phyloP scores from a whole-genome alignment of 2,329 filamentous ascomycete genomes.

The Pseudogymnoascus sp. region DNA sequence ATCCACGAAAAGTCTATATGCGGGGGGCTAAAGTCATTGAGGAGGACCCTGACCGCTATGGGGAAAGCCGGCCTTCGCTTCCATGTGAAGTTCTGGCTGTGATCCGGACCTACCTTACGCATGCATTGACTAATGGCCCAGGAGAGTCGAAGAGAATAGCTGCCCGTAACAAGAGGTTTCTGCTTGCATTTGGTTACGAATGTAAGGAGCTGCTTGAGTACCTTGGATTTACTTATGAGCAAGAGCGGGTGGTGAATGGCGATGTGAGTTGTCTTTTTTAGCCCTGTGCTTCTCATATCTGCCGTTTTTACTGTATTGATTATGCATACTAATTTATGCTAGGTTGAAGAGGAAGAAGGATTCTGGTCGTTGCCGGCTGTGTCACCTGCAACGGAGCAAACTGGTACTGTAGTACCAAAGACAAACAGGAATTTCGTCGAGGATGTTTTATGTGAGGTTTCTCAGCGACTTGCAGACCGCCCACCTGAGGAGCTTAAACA shows the following conservation, averaged over 20 bases:
- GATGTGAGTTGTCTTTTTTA: constrained; percentile 31
- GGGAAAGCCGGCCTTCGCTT: constrained; percentile 41
- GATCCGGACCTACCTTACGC: constrained; percentile 51
- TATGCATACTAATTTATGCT: background rate
- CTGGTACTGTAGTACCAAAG: constrained; percentile 12
- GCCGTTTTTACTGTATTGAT: background rate
- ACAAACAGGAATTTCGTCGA: constrained; percentile 40
- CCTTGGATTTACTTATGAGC: constrained; percentile 45
- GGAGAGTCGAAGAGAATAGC: constrained; percentile 48
- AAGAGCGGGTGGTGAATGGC: constrained; percentile 25
- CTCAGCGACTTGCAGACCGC: constrained; percentile 26
- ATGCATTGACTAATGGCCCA: constrained; percentile 42
- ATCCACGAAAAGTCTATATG: constrained; percentile 42
- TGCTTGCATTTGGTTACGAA: constrained; percentile 54
- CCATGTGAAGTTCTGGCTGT: constrained; percentile 48
- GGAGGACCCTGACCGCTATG: constrained; percentile 40
- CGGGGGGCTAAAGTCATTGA: constrained; percentile 46
- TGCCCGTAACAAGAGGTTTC: constrained; percentile 55
- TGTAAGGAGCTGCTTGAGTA: constrained; percentile 50
- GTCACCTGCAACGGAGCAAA: background rate
- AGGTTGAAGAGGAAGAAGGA: constrained; percentile 21
- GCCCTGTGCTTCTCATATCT: background rate
- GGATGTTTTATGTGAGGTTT: constrained; percentile 51
- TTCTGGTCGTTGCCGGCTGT: constrained; percentile 28
- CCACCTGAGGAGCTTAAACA: constrained; percentile 17